Conservation (phyloP, 2,329 filamentous ascomycete genomes). For the Xylaria sp. region DNA sequence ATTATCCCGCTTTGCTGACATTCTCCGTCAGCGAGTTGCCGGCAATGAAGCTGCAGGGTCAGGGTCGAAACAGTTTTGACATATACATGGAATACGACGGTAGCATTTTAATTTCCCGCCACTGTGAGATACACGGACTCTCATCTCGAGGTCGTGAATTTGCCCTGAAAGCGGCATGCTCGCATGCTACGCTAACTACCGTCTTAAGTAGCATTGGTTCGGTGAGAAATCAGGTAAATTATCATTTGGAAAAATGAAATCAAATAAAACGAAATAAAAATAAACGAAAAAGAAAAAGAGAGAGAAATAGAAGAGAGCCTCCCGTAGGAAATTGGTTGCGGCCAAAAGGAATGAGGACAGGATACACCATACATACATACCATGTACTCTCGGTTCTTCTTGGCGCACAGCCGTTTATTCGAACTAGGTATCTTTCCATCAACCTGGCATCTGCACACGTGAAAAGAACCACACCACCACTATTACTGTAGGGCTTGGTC, state of each 20-base stretch:
- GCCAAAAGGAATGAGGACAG: not conserved
- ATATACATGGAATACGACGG: conserved; percentile 27
- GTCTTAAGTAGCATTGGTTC: not conserved
- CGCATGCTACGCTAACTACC: not conserved
- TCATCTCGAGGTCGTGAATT: conserved; percentile 2
- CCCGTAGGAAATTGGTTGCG: not conserved
- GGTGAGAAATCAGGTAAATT: no score
- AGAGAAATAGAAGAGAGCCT: not conserved
- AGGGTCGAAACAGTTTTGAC: conserved; percentile 26
- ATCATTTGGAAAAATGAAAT: no score
- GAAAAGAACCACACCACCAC: conserved; percentile 30
- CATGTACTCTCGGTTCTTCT: conserved; percentile 8
- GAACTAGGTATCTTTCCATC: conserved; percentile 7
- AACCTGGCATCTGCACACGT: conserved; percentile 37
- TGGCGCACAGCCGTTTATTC: conserved; percentile 24
- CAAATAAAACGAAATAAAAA: not conserved
- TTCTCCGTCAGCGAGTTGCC: conserved; percentile 23
- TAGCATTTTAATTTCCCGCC: conserved; percentile 31
- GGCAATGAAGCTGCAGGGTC: conserved; percentile 34
- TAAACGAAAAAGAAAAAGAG: not conserved
- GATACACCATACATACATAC: not conserved
- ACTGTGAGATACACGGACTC: conserved; percentile 1
- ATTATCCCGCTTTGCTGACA: conserved; percentile 27
- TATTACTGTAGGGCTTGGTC: conserved; percentile 38
- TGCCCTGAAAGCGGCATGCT: conserved; percentile 1